These are phyloP conservation scores for Ambrosia trifida DNA, from an alignment of 129 eudicot species.

Conservation along the genomic window DNA sequence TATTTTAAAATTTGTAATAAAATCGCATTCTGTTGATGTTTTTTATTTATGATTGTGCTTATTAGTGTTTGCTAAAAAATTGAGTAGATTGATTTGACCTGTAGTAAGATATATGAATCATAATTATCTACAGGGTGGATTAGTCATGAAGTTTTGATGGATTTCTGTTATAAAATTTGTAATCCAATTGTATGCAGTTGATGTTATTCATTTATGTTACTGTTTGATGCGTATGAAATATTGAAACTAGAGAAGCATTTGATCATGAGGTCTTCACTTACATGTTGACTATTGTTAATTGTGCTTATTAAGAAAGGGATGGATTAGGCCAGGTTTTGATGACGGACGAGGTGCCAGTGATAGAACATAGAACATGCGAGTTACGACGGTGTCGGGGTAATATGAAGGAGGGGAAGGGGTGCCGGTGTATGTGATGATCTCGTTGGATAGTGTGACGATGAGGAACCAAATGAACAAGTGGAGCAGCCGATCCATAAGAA, in stretches of 20 bases:
- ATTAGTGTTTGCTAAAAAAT: neutral
- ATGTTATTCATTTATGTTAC: neutral
- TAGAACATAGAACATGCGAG: too few species aligned
- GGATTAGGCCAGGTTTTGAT: too few species aligned
- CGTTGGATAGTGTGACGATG: slow-evolving; percentile 74
- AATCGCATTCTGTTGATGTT: too few species aligned
- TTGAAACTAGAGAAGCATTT: slow-evolving; percentile 12
- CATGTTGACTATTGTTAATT: too few species aligned
- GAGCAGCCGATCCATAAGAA: too few species aligned
- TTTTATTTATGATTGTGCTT: too few species aligned
- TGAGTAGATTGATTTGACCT: neutral
- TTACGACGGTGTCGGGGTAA: too few species aligned
- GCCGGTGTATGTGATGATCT: slow-evolving; percentile 94
- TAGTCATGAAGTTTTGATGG: neutral
- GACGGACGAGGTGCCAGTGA: too few species aligned
- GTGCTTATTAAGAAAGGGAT: too few species aligned
- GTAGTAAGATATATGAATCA: neutral
- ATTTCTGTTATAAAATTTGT: neutral
- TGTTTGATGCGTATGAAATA: too few species aligned
- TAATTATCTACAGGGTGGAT: neutral
- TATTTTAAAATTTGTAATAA: too few species aligned
- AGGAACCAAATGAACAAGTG: slow-evolving; percentile 62
- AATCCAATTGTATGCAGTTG: neutral
- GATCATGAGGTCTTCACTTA: too few species aligned
- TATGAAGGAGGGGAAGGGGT: slow-evolving; percentile 57